Conservation (phyloP, 257 asterid genomes). For the Mitragyna speciosa region DNA sequence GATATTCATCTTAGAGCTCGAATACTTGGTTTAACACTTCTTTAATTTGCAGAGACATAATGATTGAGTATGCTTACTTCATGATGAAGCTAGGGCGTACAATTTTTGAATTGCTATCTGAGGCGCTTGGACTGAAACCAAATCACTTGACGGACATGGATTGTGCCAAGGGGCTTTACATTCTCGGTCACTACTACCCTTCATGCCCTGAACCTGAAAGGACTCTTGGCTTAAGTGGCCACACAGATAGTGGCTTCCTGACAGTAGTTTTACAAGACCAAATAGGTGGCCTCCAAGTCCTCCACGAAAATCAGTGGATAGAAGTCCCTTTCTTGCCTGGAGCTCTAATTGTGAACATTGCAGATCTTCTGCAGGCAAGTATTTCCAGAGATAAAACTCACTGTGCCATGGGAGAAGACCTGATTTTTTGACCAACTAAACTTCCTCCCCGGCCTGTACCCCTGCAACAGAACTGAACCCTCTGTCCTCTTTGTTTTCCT, state of each 20-base stretch:
- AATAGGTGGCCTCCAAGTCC: conserved; percentile 47
- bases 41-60: conserved; percentile 8
- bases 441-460: background rate
- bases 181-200: conserved; percentile 6
- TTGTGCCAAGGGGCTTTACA: conserved; percentile 27
- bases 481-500: background rate
- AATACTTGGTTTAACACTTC: background rate
- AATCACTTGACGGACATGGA: conserved; percentile 25
- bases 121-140: conserved; percentile 34
- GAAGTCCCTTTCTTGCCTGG: conserved; percentile 46
- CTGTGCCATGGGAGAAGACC: background rate
- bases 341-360: conserved; percentile 46
- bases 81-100: conserved; percentile 23
- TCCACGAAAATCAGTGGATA: conserved; percentile 44
- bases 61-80: conserved; percentile 29
- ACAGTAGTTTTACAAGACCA: conserved; percentile 45
- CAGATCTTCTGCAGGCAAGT: conserved; percentile 55
- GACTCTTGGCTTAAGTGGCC: conserved; percentile 37
- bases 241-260: conserved; percentile 45
- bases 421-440: background rate
- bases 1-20: conserved; percentile 6
- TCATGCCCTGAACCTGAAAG: background rate
- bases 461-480: background rate
- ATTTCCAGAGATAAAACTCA: background rate
- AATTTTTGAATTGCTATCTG: conserved; percentile 32